Evolutionary conservation across 2,329 filamentous ascomycete genomes (phyloP).

Genomic region (Davidsoniella australis): DNA sequence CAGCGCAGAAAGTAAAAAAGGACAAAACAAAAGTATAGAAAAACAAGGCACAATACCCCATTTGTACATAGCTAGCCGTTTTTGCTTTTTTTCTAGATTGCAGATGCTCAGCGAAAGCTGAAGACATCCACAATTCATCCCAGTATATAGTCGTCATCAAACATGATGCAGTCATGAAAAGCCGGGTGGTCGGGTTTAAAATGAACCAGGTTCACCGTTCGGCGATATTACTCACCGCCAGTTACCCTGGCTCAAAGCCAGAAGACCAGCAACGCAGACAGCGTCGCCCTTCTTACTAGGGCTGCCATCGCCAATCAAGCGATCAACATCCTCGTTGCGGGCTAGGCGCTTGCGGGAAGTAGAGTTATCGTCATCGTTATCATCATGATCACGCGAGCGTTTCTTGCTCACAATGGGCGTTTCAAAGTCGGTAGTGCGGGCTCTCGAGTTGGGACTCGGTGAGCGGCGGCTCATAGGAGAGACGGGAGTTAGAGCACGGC

Average conservation of each 20-base stretch:
- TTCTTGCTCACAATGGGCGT: conserved; percentile 19
- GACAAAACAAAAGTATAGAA: not conserved
- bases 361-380: not conserved
- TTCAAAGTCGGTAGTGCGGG: conserved; percentile 6
- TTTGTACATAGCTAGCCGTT: conserved; percentile 1
- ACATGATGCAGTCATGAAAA: too few species aligned
- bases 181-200: too few species aligned
- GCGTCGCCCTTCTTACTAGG: conserved; percentile 64
- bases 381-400: conserved; percentile 7
- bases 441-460: conserved; percentile 3
- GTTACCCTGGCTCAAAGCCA: conserved; percentile 82
- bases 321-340: conserved; percentile 44
- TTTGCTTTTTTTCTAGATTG: not conserved
- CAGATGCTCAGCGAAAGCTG: not conserved
- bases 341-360: conserved; percentile 16
- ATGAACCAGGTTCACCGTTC: not conserved
- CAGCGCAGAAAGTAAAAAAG: not conserved
- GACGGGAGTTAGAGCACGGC: conserved; percentile 18
- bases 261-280: conserved; percentile 74
- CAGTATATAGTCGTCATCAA: too few species aligned
- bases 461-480: conserved; percentile 21
- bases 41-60: not conserved
- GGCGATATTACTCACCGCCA: conserved; percentile 32
- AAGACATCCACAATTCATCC: not conserved
- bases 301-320: conserved; percentile 54